These are phyloP conservation scores for Brettanomyces anomalus DNA, from an alignment of 805 yeast genomes.

Conservation along the genomic window DNA sequence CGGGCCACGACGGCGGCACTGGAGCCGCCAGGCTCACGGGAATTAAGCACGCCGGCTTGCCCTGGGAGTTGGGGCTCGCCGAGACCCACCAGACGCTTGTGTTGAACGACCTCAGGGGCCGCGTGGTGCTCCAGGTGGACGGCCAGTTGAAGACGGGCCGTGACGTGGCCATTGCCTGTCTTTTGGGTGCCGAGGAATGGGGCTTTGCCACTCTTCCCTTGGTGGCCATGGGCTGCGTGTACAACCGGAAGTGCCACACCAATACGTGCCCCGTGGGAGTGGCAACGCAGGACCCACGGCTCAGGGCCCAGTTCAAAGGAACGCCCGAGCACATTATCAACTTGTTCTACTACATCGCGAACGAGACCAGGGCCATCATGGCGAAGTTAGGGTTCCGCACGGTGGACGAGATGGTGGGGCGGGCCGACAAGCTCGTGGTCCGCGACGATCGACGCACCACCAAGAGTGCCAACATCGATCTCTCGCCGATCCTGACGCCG, in stretches of 20 bases:
- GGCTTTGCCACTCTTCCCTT: slow-evolving; percentile 97
- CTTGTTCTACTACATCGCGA: slow-evolving; percentile 90
- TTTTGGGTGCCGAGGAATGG: slow-evolving; percentile 97
- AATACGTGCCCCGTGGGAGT: slow-evolving; percentile 97
- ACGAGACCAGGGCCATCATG: slow-evolving; percentile 88
- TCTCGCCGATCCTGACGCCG: slow-evolving; percentile 91
- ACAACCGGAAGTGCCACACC: slow-evolving; percentile 91
- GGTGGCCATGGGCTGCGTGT: slow-evolving; percentile 95
- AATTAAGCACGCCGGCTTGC: slow-evolving; percentile 93
- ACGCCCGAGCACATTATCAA: slow-evolving; percentile 98
- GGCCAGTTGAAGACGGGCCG: slow-evolving; percentile 97
- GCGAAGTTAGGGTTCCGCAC: slow-evolving; percentile 93
- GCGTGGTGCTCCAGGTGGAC: slow-evolving; percentile 95
- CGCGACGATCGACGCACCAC: slow-evolving; percentile 79
- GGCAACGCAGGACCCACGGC: slow-evolving; percentile 95
- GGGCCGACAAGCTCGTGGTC: slow-evolving; percentile 81
- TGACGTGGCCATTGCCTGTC: slow-evolving; percentile 92
- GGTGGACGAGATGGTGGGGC: slow-evolving; percentile 96
- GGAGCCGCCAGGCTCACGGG: slow-evolving; percentile 99
- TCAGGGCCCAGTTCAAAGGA: slow-evolving; percentile 87
- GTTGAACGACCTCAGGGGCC: slow-evolving; percentile 89
- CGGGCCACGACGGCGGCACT: slow-evolving; percentile 99
- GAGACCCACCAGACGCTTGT: slow-evolving; percentile 97
- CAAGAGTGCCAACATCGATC: slow-evolving; percentile 84
- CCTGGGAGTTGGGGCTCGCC: slow-evolving; percentile 98